Base-by-base conservation (phyloP, 164 flowering plant genomes). In the Saururus chinensis region DNA sequence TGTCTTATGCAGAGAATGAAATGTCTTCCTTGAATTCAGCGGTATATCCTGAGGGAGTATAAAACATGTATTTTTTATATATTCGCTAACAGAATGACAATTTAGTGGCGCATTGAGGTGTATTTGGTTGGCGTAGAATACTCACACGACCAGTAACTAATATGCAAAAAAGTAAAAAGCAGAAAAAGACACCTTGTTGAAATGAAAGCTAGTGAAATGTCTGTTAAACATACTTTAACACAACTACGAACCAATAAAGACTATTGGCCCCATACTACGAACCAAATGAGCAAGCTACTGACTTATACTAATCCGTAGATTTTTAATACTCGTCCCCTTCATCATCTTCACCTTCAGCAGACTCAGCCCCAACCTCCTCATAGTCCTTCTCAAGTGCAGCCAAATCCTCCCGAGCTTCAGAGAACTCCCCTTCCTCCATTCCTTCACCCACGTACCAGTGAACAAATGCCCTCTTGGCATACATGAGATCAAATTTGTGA, bases 401-500 rank as follows among this genome's bases (percentile, higher is more conserved):
- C 64, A 84, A 56, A 45, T 84, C 89, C 67, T 84, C 86, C 14
- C 85, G 67, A 5, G 89, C 86, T 70, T 84, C 89, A 0, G 89
- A 84, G 49, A 84, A 84, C 70, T 84, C 85, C 7, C 85, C 89
- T 68, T 84, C 89, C 73, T 84, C 89, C 89, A 82, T 84, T 11
- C 89, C 87, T 67, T 84, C 87, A 66, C 89, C 89, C 19, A 82
- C 89, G 62, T 84, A 82, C 89, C 89, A 84, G 37, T 84, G 89
- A 51, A 84, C 89, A 62, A 84, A 82, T 0, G 89, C 89, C n/a
- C 87, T 49, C 79, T 83, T 84, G 0, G 81, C 75, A 40, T 83
- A 81, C 88, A 83, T 83, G 25, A 83, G 62, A 73, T 83, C 85
- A 64, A 84, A 84, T 76, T 84, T 84, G 52, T 78, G 80, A 61